Conservation (phyloP, 2,329 filamentous ascomycete species). For the Penicillium sp. region DNA sequence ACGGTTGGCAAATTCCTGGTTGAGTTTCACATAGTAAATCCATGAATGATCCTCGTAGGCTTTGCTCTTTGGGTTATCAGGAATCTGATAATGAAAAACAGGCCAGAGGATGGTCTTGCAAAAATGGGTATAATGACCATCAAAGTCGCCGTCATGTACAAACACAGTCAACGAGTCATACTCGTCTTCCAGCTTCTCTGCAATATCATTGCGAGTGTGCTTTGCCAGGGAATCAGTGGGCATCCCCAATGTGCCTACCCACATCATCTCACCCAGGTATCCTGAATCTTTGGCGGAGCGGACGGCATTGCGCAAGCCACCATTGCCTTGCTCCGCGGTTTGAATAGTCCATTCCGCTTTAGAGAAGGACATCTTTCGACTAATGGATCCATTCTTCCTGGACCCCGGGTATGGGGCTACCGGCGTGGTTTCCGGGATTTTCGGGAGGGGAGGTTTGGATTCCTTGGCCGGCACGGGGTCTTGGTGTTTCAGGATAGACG, state of each 20-base stretch:
- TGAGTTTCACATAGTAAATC: slow-evolving; percentile 90
- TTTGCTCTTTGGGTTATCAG: slow-evolving; percentile 97
- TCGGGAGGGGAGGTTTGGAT: slow-evolving; percentile 17
- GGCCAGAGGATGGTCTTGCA: slow-evolving; percentile 98
- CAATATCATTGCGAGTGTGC: slow-evolving; percentile 77
- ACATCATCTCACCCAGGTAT: slow-evolving; percentile 73
- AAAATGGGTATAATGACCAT: slow-evolving; percentile 92
- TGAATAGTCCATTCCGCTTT: slow-evolving; percentile 81
- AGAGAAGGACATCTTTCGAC: slow-evolving; percentile 67
- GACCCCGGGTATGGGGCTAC: slow-evolving; percentile 9
- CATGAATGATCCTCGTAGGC: slow-evolving; percentile 97
- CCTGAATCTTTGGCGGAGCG: slow-evolving; percentile 72
- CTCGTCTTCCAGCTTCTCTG: slow-evolving; percentile 76
- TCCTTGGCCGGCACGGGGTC: slow-evolving; percentile 38
- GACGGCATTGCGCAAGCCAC: slow-evolving; percentile 84
- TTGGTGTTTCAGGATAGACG: slow-evolving; percentile 71
- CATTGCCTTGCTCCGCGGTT: slow-evolving; percentile 86
- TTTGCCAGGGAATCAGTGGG: slow-evolving; percentile 82
- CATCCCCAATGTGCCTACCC: slow-evolving; percentile 91
- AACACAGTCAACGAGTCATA: slow-evolving; percentile 82
- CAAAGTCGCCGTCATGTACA: slow-evolving; percentile 86
- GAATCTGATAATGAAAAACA: slow-evolving; percentile 97
- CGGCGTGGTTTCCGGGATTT: slow-evolving; percentile 10
- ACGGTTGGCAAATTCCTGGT: slow-evolving; percentile 88
- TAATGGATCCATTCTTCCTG: slow-evolving; percentile 43